phyloP scores from a whole-genome alignment of 2,329 filamentous ascomycete genomes.

The Hawksworthiomyces lignivorus region DNA sequence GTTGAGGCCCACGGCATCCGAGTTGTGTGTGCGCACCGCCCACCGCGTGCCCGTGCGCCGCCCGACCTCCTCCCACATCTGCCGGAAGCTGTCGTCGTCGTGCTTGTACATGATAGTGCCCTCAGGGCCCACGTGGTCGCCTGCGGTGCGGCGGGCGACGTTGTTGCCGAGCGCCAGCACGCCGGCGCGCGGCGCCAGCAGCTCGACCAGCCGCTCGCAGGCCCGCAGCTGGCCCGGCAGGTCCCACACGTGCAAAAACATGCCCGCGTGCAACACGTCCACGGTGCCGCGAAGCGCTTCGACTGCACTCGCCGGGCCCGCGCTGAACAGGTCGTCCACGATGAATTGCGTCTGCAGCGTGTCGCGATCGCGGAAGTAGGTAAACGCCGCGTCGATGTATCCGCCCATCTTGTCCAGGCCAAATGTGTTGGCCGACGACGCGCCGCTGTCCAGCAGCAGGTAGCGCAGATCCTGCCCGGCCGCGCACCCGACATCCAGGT shows the following conservation, averaged over 20 bases:
- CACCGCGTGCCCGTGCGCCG: constrained; percentile 39
- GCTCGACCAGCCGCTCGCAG: constrained; percentile 17
- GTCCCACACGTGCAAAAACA: constrained; percentile 20
- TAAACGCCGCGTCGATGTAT: constrained; percentile 8
- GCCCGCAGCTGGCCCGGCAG: constrained; percentile 17
- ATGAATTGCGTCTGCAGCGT: constrained; percentile 8
- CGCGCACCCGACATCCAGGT: constrained; percentile 15
- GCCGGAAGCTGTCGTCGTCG: constrained; percentile 40
- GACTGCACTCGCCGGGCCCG: not conserved
- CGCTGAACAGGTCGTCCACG: constrained; percentile 10
- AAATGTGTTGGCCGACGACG: constrained; percentile 8
- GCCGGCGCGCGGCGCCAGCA: constrained; percentile 16
- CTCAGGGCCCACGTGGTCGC: constrained; percentile 1
- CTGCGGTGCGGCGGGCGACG: not conserved
- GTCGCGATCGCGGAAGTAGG: constrained; percentile 11
- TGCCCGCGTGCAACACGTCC: constrained; percentile 17
- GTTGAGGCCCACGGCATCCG: not conserved
- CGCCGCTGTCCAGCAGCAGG: constrained; percentile 11
- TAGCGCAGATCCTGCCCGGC: constrained; percentile 13
- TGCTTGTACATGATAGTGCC: constrained; percentile 23
- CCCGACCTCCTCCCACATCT: constrained; percentile 47
- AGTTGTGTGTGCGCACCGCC: constrained; percentile 26
- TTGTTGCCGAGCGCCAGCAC: constrained; percentile 14
- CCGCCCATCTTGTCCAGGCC: constrained; percentile 9
- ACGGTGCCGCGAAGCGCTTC: constrained; percentile 8